These are phyloP conservation scores for Diutina sp. DNA, from an alignment of 1,139 yeast genomes.

Conservation along the genomic window DNA sequence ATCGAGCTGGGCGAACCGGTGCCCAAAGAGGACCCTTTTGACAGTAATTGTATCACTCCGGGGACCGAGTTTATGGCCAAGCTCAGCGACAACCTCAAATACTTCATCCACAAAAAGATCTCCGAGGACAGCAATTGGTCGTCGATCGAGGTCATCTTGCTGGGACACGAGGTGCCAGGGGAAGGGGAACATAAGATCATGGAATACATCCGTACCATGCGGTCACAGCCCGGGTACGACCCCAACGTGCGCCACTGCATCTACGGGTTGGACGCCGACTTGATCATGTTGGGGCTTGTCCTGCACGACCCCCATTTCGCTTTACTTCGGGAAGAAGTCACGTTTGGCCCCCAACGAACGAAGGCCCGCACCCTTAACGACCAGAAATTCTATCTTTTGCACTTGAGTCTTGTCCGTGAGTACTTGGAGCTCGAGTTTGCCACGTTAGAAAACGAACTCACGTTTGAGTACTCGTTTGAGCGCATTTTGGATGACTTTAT, in stretches of 20 bases:
- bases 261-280: constrained; percentile 95
- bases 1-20: not conserved
- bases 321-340: constrained; percentile 86
- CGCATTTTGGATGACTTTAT: constrained; percentile 98
- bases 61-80: constrained; percentile 97
- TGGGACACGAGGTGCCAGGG: constrained; percentile 97
- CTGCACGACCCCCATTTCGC: constrained; percentile 96
- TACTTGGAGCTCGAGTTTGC: constrained; percentile 74
- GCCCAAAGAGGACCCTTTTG: constrained; percentile 15
- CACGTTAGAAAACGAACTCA: constrained; percentile 40
- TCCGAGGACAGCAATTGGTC: constrained; percentile 89
- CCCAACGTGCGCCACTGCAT: constrained; percentile 90
- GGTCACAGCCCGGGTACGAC: constrained; percentile 74
- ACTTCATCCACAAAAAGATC: constrained; percentile 83
- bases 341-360: constrained; percentile 60
- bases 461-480: constrained; percentile 77
- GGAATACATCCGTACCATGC: constrained; percentile 80
- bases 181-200: constrained; percentile 98
- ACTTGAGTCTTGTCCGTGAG: constrained; percentile 77
- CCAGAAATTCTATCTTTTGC: constrained; percentile 78
- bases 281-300: constrained; percentile 88
- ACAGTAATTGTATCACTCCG: constrained; percentile 96
- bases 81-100: constrained; percentile 68
- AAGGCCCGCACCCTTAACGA: constrained; percentile 42
- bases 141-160: constrained; percentile 65